Conservation (phyloP, 805 yeast genomes). For the Yamadazyma takamatsuzukensis region DNA sequence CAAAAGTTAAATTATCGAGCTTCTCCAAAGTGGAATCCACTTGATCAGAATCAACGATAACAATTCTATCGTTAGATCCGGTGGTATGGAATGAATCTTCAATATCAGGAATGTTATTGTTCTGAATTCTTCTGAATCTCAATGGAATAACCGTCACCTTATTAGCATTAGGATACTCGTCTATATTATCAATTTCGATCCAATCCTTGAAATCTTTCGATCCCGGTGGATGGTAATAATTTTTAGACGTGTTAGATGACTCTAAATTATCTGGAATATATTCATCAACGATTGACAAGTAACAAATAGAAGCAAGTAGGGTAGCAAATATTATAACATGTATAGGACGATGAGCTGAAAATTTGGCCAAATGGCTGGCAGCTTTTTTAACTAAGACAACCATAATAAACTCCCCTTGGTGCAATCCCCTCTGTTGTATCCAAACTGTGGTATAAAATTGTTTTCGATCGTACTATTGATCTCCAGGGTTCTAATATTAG, state of each 20-base stretch:
- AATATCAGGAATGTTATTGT: constrained; percentile 38
- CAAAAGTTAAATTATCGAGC: constrained; percentile 22
- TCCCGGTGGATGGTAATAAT: constrained; percentile 37
- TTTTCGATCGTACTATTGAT: too few relatives aligned
- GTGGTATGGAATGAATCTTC: constrained; percentile 36
- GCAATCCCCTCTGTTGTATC: too few relatives aligned
- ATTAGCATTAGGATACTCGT: constrained; percentile 39
- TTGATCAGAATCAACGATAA: constrained; percentile 32
- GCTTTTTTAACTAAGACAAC: too few relatives aligned
- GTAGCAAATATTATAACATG: constrained; percentile 75
- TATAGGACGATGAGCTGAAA: constrained; percentile 79
- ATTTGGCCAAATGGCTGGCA: constrained; percentile 50
- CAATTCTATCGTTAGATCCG: constrained; percentile 40
- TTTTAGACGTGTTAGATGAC: constrained; percentile 12
- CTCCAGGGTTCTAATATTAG: too few relatives aligned
- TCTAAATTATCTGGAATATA: constrained; percentile 48
- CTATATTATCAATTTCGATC: constrained; percentile 43
- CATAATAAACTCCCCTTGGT: too few relatives aligned
- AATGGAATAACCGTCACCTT: constrained; percentile 54
- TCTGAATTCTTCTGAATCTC: constrained; percentile 48
- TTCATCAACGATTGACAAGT: constrained; percentile 69
- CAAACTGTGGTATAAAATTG: too few relatives aligned
- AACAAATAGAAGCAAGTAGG: constrained; percentile 74
- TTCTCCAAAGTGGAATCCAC: constrained; percentile 19
- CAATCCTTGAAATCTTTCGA: constrained; percentile 39